Percentiles rank a stretch among this genome's conserved stretches.
Evolutionary conservation across 1,139 yeast genomes (phyloP).

Genomic region (Protomyces arabidopsidicola): DNA sequence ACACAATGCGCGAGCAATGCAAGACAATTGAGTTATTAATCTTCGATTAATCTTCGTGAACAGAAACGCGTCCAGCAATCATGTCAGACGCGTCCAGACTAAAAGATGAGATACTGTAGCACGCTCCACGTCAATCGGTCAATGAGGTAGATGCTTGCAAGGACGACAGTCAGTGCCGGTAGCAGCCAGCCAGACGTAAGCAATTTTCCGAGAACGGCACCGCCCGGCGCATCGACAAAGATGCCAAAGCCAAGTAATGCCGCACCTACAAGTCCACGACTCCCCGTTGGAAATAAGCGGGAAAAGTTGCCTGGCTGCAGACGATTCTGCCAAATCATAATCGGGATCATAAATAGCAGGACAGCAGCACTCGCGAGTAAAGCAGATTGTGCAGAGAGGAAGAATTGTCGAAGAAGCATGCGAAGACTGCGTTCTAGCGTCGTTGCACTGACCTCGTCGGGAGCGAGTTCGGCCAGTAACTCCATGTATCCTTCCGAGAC

Average conservation of each 20-base stretch:
- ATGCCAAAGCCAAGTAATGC: slow-evolving; percentile 7
- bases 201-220: not conserved
- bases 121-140: not conserved
- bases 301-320: slow-evolving; percentile 7
- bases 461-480: slow-evolving; percentile 4
- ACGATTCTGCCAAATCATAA: slow-evolving; percentile 23
- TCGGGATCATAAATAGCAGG: slow-evolving; percentile 13
- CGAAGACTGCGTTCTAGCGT: slow-evolving; percentile 2
- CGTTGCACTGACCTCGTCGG: slow-evolving; percentile 5
- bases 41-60: too few relatives aligned
- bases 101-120: not conserved
- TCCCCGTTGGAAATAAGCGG: slow-evolving; percentile 12
- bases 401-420: slow-evolving; percentile 13
- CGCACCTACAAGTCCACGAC: not conserved
- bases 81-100: not conserved
- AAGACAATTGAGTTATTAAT: too few relatives aligned
- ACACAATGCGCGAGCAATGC: too few relatives aligned
- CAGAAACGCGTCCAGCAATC: not conserved
- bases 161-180: not conserved
- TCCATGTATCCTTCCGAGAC: slow-evolving; percentile 2
- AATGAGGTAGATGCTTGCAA: not conserved
- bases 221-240: slow-evolving; percentile 2
- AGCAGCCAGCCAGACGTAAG: not conserved
- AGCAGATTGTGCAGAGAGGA: slow-evolving; percentile 21
- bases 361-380: slow-evolving; percentile 11